phyloP scores from a whole-genome alignment of 1,284 basidiomycete genomes.

The Takashimella koratensis region DNA sequence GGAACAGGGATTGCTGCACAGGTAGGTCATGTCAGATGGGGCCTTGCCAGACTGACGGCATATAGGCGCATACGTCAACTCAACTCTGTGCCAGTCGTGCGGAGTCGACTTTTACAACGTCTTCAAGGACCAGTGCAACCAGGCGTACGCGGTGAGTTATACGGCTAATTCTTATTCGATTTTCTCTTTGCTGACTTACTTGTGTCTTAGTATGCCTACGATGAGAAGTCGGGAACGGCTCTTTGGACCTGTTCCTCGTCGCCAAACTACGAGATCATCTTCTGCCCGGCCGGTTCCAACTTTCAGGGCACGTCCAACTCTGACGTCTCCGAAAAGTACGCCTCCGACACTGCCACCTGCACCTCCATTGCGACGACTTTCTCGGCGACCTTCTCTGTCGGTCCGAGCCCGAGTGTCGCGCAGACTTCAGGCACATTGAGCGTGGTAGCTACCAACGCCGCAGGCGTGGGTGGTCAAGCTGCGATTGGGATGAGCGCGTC shows the following conservation, averaged over 20 bases:
- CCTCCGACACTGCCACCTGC: slow-evolving; percentile 29
- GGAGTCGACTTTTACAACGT: slow-evolving; percentile 34
- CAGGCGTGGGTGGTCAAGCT: background rate
- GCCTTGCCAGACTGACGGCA: background rate
- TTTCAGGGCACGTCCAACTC: background rate
- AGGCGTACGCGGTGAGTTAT: slow-evolving; percentile 30
- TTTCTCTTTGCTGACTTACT: background rate
- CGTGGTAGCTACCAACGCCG: slow-evolving; percentile 11
- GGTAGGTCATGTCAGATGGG: too few species aligned
- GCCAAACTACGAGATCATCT: slow-evolving; percentile 32
- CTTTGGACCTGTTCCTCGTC: slow-evolving; percentile 21
- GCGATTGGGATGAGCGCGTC: background rate
- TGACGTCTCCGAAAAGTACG: background rate
- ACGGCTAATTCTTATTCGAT: too few species aligned
- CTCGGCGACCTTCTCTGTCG: slow-evolving; percentile 10
- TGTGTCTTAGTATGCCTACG: slow-evolving; percentile 25
- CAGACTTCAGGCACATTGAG: slow-evolving; percentile 11
- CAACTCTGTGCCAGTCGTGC: slow-evolving; percentile 20
- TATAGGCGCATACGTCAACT: slow-evolving; percentile 24
- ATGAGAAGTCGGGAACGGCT: slow-evolving; percentile 28
- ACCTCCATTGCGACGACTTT: slow-evolving; percentile 4
- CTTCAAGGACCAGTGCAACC: slow-evolving; percentile 33
- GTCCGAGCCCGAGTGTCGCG: slow-evolving; percentile 17
- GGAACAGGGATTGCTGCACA: slow-evolving; percentile 24
- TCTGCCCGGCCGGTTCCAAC: slow-evolving; percentile 22